These are phyloP conservation scores for Talaromyces piceae DNA, from an alignment of 2,329 filamentous ascomycete genomes.

Conservation along the genomic window DNA sequence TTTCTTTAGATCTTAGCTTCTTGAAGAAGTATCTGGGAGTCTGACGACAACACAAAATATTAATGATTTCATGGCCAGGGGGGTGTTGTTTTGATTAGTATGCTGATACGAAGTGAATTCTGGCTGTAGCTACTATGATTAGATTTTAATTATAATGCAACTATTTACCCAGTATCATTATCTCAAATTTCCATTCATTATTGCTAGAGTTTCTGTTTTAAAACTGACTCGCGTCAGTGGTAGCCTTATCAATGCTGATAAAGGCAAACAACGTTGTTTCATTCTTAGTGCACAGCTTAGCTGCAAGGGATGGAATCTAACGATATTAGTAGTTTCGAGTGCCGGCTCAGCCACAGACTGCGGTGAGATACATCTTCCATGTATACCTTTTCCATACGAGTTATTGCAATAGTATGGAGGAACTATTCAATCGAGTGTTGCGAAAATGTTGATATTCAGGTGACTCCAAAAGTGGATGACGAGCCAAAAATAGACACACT, in stretches of 20 bases:
- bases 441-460: background rate
- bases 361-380: background rate
- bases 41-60: background rate
- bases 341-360: background rate
- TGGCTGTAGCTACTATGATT: background rate
- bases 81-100: background rate
- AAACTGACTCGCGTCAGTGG: background rate
- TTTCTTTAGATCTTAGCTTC: conserved; percentile 15
- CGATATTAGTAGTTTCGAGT: background rate
- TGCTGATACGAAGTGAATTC: too few species aligned
- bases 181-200: too few species aligned
- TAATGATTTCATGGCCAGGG: background rate
- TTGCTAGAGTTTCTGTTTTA: background rate
- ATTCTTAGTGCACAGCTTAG: background rate
- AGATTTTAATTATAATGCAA: background rate
- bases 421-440: background rate
- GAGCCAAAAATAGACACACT: background rate
- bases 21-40: background rate
- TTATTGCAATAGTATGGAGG: background rate
- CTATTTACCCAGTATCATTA: background rate
- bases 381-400: background rate
- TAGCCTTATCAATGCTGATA: background rate
- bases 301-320: background rate
- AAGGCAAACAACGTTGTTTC: background rate
- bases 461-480: background rate